phyloP scores from a whole-genome alignment of 305 asterid genomes.

The Plantago coronopus region DNA sequence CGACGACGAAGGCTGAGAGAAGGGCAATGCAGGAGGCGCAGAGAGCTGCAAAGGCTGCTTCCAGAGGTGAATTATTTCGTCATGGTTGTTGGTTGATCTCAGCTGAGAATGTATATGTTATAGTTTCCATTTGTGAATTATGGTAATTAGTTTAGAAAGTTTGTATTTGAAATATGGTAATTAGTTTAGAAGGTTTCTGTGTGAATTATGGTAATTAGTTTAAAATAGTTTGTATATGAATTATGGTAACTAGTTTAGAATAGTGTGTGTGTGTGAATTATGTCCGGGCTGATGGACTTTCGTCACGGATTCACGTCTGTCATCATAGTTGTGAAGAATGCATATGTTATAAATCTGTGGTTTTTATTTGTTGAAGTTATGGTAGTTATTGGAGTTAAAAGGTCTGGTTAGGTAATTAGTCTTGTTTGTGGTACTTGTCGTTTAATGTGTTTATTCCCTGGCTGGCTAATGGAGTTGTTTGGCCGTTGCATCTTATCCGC shows the following conservation, averaged over 20 bases:
- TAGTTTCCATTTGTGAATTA: neutral
- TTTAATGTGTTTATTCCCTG: neutral
- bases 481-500: no score
- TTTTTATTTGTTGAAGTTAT: neutral
- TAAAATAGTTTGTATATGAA: neutral
- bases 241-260: no score
- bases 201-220: neutral
- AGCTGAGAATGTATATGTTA: neutral
- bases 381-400: constrained; percentile 1
- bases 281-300: neutral
- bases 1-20: constrained; percentile 82
- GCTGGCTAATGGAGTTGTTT: no score
- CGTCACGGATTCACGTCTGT: neutral
- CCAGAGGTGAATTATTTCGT: constrained; percentile 47
- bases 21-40: constrained; percentile 96
- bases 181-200: no score
- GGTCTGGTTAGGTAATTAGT: neutral
- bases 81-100: neutral
- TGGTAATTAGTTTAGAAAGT: no score
- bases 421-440: neutral
- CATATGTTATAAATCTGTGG: no score
- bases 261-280: no score
- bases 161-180: no score
- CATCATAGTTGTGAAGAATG: no score
- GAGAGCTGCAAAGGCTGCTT: constrained; percentile 81